phyloP scores from a whole-genome alignment of 2,329 filamentous ascomycete genomes.

The Whalleya microplaca region DNA sequence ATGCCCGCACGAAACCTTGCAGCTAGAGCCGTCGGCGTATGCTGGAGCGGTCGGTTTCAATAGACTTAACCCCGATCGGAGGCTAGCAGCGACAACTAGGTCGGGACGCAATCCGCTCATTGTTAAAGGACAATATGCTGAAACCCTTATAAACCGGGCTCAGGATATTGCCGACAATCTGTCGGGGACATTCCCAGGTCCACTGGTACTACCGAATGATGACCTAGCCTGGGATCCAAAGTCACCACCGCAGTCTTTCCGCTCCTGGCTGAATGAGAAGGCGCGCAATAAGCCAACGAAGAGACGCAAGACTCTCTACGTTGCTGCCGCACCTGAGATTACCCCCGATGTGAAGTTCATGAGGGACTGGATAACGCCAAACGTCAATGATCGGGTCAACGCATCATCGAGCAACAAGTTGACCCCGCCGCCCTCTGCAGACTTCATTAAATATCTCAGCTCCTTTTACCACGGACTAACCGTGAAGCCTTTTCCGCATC shows the following conservation, averaged over 20 bases:
- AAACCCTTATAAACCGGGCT: conserved; percentile 20
- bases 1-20: conserved; percentile 27
- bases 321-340: conserved; percentile 51
- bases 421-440: conserved; percentile 31
- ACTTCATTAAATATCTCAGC: conserved; percentile 43
- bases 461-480: conserved; percentile 58
- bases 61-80: conserved; percentile 32
- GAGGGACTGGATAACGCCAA: conserved; percentile 45
- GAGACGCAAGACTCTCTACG: conserved; percentile 55
- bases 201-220: conserved; percentile 63
- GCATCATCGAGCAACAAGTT: neutral
- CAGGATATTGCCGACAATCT: conserved; percentile 25
- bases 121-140: conserved; percentile 2
- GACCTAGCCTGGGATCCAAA: conserved; percentile 58
- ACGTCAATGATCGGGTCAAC: conserved; percentile 10
- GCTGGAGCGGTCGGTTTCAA: conserved; percentile 37
- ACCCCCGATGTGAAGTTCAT: conserved; percentile 42
- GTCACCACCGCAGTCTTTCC: conserved; percentile 54
- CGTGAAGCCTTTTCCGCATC: conserved; percentile 47
- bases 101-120: conserved; percentile 32
- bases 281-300: conserved; percentile 54
- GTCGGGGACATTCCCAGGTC: conserved; percentile 54
- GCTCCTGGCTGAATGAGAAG: conserved; percentile 51
- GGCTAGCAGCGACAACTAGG: conserved; percentile 35
- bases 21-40: conserved; percentile 37